Evolutionary conservation across 306 rosid species (phyloP).

Genomic region (Corylus avellana): DNA sequence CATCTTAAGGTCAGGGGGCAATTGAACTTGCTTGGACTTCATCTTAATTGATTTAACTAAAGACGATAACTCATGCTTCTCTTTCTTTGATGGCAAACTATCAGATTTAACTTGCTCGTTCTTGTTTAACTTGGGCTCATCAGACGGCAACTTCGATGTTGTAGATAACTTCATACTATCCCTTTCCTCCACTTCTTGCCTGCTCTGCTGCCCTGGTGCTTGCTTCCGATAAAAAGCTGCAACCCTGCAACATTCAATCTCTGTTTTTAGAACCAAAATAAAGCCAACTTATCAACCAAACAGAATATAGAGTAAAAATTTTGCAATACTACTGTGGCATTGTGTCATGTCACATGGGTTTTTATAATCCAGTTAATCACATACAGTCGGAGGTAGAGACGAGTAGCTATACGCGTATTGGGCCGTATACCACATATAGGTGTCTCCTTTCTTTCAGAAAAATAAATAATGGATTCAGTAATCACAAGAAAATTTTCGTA

Average conservation of each 20-base stretch:
- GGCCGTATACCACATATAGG: not conserved
- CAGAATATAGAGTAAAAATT: not conserved
- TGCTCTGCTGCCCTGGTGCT: conserved; percentile 53
- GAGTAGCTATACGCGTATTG: not conserved
- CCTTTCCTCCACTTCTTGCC: conserved; percentile 35
- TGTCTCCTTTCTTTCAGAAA: not conserved
- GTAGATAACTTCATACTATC: conserved; percentile 26
- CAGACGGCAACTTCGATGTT: conserved; percentile 26
- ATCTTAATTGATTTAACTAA: conserved; percentile 67
- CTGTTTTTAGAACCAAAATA: conserved; percentile 19
- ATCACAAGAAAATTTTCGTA: not conserved
- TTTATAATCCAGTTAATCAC: not conserved
- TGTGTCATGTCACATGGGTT: not conserved
- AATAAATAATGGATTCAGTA: not conserved
- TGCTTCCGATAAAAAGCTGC: conserved; percentile 64
- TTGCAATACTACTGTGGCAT: not conserved
- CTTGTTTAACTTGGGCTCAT: conserved; percentile 1
- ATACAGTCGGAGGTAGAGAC: not conserved
- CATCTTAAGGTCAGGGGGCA: conserved; percentile 34
- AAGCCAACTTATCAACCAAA: not conserved
- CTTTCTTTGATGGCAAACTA: conserved; percentile 37
- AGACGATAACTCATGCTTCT: conserved; percentile 53
- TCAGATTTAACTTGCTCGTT: conserved; percentile 38
- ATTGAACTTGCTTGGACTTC: conserved; percentile 59
- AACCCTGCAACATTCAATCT: conserved; percentile 57